Base-by-base conservation (phyloP, 2,329 filamentous ascomycete species). In the Stylonectria norvegica region DNA sequence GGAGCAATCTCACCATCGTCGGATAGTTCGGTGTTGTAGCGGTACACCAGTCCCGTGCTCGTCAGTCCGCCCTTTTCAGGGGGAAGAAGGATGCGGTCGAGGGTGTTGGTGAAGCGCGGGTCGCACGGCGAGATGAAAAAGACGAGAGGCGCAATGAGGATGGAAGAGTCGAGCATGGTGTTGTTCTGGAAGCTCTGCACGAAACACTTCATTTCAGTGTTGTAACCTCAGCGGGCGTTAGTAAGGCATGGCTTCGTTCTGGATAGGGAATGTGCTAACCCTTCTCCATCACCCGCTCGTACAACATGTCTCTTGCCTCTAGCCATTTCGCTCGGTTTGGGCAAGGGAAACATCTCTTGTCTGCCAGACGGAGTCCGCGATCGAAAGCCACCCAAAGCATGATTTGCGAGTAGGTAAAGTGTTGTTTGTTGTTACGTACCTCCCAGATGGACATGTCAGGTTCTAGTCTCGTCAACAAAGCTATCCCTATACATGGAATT, bases 401-500 rank as follows among this genome's bases (percentile, higher is more conserved):
- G 48, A 90, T 75, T 58, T 89, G 87, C n/a, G 82, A 86, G 63
- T 89, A 90, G 11, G 83, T 79, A 51, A 89, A 90, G 56, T 88
- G 79, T 61, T 89, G 85, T 58, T 85, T 85, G 55, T 81, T 69
- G 49, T 85, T 85, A 29, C 85, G 78, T 5, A 88, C 85, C 60
- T 90, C 86, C 86, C 85, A 89, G 53, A 89, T 90, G 3, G 83
- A 88, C 84, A 89, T 89, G 57, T 90, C 85, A 10, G 80, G 79
- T 30, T 82, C 73, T 75, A 52, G 40, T 17, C 12, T 3, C 5
- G 14, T 44, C 14, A 38, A 23, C 34, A 6, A 17, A 34, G 33
- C 6, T 16, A 37, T 7, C 10, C 18, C 22, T 19, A n/a, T n/a
- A n/a, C n/a, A n/a, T n/a, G n/a, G n/a, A n/a, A n/a, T n/a, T n/a